Conservation (phyloP, 2,329 filamentous ascomycete genomes). For the Allantophomopsis lycopodina region DNA sequence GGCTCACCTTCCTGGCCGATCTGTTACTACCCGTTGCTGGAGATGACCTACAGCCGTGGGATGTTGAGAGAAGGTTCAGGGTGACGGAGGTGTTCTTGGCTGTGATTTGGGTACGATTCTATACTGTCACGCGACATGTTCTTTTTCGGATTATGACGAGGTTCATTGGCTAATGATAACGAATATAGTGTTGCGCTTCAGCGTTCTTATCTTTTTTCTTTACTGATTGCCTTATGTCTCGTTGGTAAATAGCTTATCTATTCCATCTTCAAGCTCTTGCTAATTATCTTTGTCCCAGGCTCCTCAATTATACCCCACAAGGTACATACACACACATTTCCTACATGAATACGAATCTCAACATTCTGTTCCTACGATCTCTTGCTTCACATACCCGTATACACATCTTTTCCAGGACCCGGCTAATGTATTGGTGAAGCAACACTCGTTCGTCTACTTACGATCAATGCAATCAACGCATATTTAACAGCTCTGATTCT, state of each 20-base stretch:
- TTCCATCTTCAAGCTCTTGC: background rate
- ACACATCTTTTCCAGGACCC: no score
- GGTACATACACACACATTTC: slow-evolving; percentile 17
- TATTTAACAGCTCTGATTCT: slow-evolving; percentile 64
- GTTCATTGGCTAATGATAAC: background rate
- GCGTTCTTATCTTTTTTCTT: slow-evolving; percentile 75
- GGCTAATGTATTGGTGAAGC: slow-evolving; percentile 25
- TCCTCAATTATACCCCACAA: slow-evolving; percentile 70
- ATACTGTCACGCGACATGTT: no score
- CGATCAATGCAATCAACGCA: slow-evolving; percentile 60
- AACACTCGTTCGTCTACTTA: slow-evolving; percentile 66
- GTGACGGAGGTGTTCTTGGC: slow-evolving; percentile 59
- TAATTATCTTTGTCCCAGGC: slow-evolving; percentile 31
- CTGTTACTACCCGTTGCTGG: slow-evolving; percentile 33
- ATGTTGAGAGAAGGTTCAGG: slow-evolving; percentile 33
- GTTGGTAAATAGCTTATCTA: slow-evolving; percentile 40
- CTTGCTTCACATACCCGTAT: no score
- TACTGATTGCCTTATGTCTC: slow-evolving; percentile 72
- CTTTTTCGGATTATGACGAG: no score
- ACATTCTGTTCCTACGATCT: no score
- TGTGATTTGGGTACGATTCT: slow-evolving; percentile 52
- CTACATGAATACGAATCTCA: background rate
- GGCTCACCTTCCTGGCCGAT: slow-evolving; percentile 53
- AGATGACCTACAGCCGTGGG: slow-evolving; percentile 22
- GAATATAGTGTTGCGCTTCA: slow-evolving; percentile 55